Base-by-base conservation (phyloP, 129 eudicot genomes). In the Saposhnikovia divaricata region DNA sequence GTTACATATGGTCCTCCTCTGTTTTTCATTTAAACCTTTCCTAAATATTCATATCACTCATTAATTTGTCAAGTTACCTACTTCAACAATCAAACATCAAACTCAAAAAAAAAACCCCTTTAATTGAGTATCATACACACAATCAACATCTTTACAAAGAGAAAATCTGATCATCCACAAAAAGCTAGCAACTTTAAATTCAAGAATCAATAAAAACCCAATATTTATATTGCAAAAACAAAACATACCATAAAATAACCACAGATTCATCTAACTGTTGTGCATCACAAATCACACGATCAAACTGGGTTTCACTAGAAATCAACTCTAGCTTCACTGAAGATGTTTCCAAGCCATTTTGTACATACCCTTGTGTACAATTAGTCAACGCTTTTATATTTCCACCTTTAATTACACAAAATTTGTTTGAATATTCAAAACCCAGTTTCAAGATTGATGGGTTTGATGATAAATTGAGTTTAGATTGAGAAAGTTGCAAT, bases 271-370 rank as follows among this genome's bases (percentile, higher is more conserved):
- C 78, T 28, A 80, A 82, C 78, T 81, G 90, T 78, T 90, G 83
- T 46, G 96, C 96, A 50, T 92, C 88, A 44, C 85, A 78, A 55
- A 93, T 31, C 23, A 90, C 85, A 43, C 80, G 90, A 90, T 93
- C 88, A 78, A 90, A 90, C 77, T 90, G 92, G 46, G 42, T 48
- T 77, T 93, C 96, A 40, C 84, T 84, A 10, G 82, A 72, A 80
- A 90, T 85, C 10, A 90, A 89, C 80, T 81, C 83, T 44, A 93
- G 79, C 51, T 87, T 90, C 51, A 93, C 74, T n/a, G 93, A 25
- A 88, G 74, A 87, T 82, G 8, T 80, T 42, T 85, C 90, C 74
- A 83, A 81, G 23, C 75, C 88, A 57, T 9, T 76, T 70, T 75
- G 84, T 47, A 75, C 53, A 43, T 83, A 74, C 68, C 75, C 78